Evolutionary conservation across 257 asterid species (phyloP), one percentile per base, ranked within the genome.

Genomic region (Solanum chmielewskii): DNA sequence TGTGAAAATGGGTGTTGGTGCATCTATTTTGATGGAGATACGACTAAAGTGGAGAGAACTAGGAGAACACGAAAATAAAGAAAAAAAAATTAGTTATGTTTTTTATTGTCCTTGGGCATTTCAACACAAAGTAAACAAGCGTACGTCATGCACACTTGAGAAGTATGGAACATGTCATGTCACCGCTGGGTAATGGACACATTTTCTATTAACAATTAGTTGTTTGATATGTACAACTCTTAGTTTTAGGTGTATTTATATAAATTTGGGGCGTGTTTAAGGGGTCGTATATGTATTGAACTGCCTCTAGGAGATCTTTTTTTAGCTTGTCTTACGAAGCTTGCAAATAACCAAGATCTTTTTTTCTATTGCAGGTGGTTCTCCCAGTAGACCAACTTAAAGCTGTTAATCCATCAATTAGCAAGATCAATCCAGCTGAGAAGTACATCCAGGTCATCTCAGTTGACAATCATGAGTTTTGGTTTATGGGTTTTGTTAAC

Each of bases 401-500:
- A 91, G 98, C 97, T 81, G 95, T 97, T 42, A 94, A 91, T 86
- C 93, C 98, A 23, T 90, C 99, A 42, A 31, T 91, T 31, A 97
- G 95, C 92, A 93, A 91, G 86, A 49, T 81, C 81, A 97, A 97
- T 91, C 89, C 94, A 59, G 92, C 97, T 41, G 98, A 95, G 88
- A 95, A 97, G 90, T 97, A 95, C 88, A 92, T 97, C 87, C 99
- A 96, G 90, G 88, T 97, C 52, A 96, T 94, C 75, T 96, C 98
- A 4, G 91, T 94, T 21, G 99, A 94, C 89, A 92, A 91, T 89
- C 99, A 96, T 27, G 99, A 97, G 89, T 97, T 96, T 92, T 97
- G 99, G 99, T 97, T 91, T 92, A 95, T 97, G 99, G 99, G 99
- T 86, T 97, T 97, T 69, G 86, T 97, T 82, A 86, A 91, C 93